Base-by-base conservation (phyloP, 768 basidiomycete species). In the Macrolepiota albuminosa region DNA sequence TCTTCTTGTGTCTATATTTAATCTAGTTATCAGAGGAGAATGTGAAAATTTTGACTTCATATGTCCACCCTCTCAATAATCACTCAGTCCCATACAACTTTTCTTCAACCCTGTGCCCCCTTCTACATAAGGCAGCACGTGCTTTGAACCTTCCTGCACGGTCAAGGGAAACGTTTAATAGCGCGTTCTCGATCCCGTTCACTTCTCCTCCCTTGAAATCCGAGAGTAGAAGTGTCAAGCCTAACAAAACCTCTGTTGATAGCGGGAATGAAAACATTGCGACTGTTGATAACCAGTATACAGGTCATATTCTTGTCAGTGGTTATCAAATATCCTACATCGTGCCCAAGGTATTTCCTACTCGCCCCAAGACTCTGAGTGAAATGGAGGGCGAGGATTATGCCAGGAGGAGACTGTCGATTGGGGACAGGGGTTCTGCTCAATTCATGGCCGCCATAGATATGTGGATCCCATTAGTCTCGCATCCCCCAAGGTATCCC, bases 381-480 rank as follows among this genome's bases (percentile, higher is more conserved):
- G 71, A 73, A 39, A 66, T 64, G 2, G 76, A 78, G 56, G 68
- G 67, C 31, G 73, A 73, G 11, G 57, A 56, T 11, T 61, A 60
- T 18, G 57, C 61, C 18, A 70, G 64, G 29, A 76, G 87, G 57
- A 76, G 86, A 26, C 66, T 76, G 11, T 88, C 88, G 11, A 63
- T 88, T 56, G 72, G 77, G n/a, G 87, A 88, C 54, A 81, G 80
- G 57, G 83, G 79, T 54, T 77, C 75, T 40, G 77, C 83, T 50
- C 86, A 91, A 49, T 92, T 91, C 70, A 88, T 93, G 87, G 91
- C 86, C 14, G 91, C 85, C 3, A 81, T 93, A 54, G 88, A 90
- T 61, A 78, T 93, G 71, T 85, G 84, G 81, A 80, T 88, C 26
- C 91, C 91, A 6, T 89, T 82, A 59, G 68, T 83, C 24, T 83